Evolutionary conservation across 441 rosid genomes (phyloP), one percentile per base, ranked within the genome.

Genomic region (Gossypium armourianum): DNA sequence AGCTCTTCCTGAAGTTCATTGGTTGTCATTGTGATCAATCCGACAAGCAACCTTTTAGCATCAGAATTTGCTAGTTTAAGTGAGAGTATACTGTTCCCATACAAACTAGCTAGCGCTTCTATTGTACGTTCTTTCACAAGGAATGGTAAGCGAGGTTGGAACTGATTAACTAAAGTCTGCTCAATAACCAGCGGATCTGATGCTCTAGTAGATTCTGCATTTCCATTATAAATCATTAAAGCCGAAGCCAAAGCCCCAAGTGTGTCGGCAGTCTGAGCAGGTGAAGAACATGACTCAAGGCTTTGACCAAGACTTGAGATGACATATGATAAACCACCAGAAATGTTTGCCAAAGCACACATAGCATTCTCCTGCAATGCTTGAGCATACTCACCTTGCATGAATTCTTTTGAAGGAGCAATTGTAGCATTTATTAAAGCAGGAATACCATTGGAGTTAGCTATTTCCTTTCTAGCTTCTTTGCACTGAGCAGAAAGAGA

Each of bases 271-370:
- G 86, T 86, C 82, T 91, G 98, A 72, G 92, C 92, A 66, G 97
- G 88, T 20, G 98, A 91, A 76, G 94, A 84, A 78, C 99, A 96
- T 23, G 99, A 93, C 79, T 92, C 97, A 76, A 96, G 97, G 85
- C 99, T 96, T 80, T 96, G 98, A 75, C 97, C 99, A 79, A 96
- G 96, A 83, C 99, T 96, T 61, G 99, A 85, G 77, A 96, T 93
- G 75, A 96, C 98, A 84, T 78, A 90, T 10, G 99, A 91, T 78
- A 96, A 85, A 72, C 98, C 99, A 79, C 99, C 98, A 64, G 97
- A 93, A 64, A 96, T 96, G 77, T 89, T 88, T 58, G 99, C 99
- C 36, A 96, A 95, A 73, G 99, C 98, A 77, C 98, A 91, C 98
- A 93, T 96, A 56, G 99, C 98, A 81, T 96, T 82, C 87, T 93